phyloP scores from a whole-genome alignment of 2,329 filamentous ascomycete species.

The Nigrospora sphaerica region DNA sequence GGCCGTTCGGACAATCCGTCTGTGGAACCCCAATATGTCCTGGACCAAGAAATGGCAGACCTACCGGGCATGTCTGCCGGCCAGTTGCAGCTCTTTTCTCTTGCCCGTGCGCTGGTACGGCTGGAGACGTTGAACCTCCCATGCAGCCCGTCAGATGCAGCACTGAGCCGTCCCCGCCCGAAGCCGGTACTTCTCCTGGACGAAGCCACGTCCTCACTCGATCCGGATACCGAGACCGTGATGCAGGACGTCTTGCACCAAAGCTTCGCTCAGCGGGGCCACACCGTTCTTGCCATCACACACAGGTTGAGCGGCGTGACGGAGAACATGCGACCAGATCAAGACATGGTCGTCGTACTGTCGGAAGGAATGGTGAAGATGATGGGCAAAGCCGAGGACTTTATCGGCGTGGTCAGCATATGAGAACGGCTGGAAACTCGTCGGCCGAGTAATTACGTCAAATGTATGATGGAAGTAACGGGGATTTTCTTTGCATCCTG shows the following conservation, averaged over 20 bases:
- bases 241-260: conserved; percentile 23
- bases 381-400: too few species aligned
- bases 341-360: conserved; percentile 9
- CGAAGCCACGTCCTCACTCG: conserved; percentile 23
- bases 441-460: too few species aligned
- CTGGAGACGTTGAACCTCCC: conserved; percentile 1
- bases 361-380: too few species aligned
- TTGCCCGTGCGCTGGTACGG: conserved; percentile 22
- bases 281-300: conserved; percentile 27
- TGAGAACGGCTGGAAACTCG: too few species aligned
- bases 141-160: neutral
- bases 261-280: conserved; percentile 14
- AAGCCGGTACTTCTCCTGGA: conserved; percentile 25
- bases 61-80: conserved; percentile 22
- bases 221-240: conserved; percentile 21
- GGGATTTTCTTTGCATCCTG: too few species aligned
- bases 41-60: conserved; percentile 16
- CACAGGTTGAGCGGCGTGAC: conserved; percentile 22
- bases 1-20: too few species aligned
- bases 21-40: conserved; percentile 1
- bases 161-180: neutral
- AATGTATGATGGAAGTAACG: too few species aligned
- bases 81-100: conserved; percentile 23
- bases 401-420: too few species aligned
- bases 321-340: conserved; percentile 12